Evolutionary conservation across 1,139 yeast species (phyloP), one percentile per base, ranked within the genome.

Genomic region (Saccharomyces pastorianus): DNA sequence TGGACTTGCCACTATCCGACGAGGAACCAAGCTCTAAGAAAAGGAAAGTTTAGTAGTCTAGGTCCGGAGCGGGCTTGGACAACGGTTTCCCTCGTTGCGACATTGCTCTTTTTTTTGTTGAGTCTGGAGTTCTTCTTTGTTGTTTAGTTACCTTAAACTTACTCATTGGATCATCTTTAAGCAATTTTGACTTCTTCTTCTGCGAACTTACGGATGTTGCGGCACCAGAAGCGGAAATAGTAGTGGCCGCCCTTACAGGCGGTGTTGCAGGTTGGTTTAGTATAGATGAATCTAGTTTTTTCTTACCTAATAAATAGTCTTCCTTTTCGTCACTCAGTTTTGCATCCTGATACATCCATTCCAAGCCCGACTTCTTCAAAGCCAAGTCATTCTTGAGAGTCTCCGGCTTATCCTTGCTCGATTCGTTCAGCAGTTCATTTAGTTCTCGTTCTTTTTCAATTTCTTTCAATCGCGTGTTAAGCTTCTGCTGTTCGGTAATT

Each of bases 271-370:
- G 23, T 20, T 41, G 48, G 5, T 59, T 52, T 53, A 62, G 48
- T n/a, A 72, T 55, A 34, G 71, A 58, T 11, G 71, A 68, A 57
- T 77, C 80, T 20, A 81, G 64, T 52, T 78, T 68, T 57, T 74
- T 76, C 63, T 72, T 77, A 2, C 85, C 85, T 38, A 81, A 64
- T 17, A 82, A 61, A 59, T 73, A 78, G 48, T 76, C 82, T 49
- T 79, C 81, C 17, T 73, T 67, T 4, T 70, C 73, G 29, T 67
- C 67, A 3, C 66, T 55, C 20, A 59, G 50, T 3, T 65, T 64
- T 4, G 66, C 58, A 41, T 77, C 82, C 20, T 85, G 81, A 65
- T 91, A 91, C 96, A 91, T 90, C 97, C 97, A 91, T 53, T 82
- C 86, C 53, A 89, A 71, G 13, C 81, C 81, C 50, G 71, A 74